These are phyloP conservation scores for Cyclotella kingstonii DNA, from an alignment of 108 stramenopile species.

Conservation along the genomic window DNA sequence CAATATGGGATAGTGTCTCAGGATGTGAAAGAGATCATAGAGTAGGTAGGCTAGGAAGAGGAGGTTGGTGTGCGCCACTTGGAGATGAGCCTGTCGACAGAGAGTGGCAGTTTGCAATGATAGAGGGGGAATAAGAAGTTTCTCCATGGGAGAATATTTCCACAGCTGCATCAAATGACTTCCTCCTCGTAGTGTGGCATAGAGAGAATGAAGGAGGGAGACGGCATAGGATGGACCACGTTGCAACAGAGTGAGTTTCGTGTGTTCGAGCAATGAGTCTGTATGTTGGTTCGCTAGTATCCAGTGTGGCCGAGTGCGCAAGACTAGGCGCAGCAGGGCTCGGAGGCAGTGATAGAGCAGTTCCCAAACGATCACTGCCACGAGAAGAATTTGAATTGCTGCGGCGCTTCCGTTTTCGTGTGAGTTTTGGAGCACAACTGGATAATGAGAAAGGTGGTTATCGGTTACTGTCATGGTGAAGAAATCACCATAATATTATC, in stretches of 20 bases:
- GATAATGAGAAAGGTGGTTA: background rate
- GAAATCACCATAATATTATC: too few relatives aligned
- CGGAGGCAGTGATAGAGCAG: slow-evolving; percentile 10
- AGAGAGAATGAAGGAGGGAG: slow-evolving; percentile 37
- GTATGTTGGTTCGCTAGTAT: background rate
- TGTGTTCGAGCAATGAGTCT: background rate
- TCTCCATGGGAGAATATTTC: slow-evolving; percentile 20
- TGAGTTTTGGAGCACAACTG: slow-evolving; percentile 15
- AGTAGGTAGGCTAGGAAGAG: slow-evolving; percentile 40
- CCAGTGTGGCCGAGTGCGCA: background rate
- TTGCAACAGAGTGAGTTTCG: slow-evolving; percentile 16
- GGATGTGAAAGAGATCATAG: slow-evolving; percentile 36
- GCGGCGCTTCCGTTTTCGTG: slow-evolving; percentile 27
- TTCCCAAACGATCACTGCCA: slow-evolving; percentile 23
- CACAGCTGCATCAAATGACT: slow-evolving; percentile 25
- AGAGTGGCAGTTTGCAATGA: background rate
- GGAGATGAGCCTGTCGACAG: slow-evolving; percentile 22
- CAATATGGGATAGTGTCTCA: slow-evolving; percentile 34
- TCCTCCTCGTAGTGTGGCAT: slow-evolving; percentile 29
- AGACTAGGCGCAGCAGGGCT: background rate
- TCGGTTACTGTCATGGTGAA: too few relatives aligned
- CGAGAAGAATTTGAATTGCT: slow-evolving; percentile 14
- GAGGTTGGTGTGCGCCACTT: slow-evolving; percentile 32
- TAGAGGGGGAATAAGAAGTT: slow-evolving; percentile 19
- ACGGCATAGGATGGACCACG: slow-evolving; percentile 41